Base-by-base conservation (phyloP, 495 filamentous ascomycete genomes). In the Penicillium mononematosum region DNA sequence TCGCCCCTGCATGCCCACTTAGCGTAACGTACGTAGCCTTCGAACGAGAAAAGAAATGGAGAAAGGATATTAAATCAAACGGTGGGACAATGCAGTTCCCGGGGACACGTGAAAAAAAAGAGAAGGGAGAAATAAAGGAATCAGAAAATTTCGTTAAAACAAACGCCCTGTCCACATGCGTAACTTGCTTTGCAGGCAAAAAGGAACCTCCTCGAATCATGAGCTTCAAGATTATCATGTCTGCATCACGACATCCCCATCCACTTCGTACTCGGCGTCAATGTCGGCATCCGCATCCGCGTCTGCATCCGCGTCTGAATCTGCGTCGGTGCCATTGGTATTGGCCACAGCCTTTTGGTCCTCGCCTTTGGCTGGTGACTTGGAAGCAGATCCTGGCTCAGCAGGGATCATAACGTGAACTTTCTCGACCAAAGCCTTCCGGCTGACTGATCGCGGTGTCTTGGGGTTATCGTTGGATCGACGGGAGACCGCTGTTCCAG, bases 351-450 rank as follows among this genome's bases (percentile, higher is more conserved):
- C 34, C 20, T 58, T 67, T 38, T 62, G 60, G 43, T 20, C 36
- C 10, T 53, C 38, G 5, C 44, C 46, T 20, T 45, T 59, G 45
- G 11, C 19, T 25, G 17, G 12, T n/a, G 47, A 45, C 20, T 50
- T 50, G n/a, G 57, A 48, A 32, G 56, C 42, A 2, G 67, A 62
- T 3, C 56, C 52, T 27, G 68, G 58, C 16, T 72, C 71, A 16
- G 66, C 64, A 5, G 73, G 60, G 17, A 77, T 46, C 42, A 77
- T 43, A 20, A 76, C 61, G 50, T 73, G 63, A 17, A 77, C 42
- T 52, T 77, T 70, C 51, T 77, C 74, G n/a, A 77, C 70, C 25
- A 75, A 53, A 2, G 74, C 66, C 45, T 77, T 77, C 43, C 70
- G 71, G 31, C 44, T 69, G 45, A 67, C 67, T 1, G 74, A 73